phyloP scores from a whole-genome alignment of 2,329 filamentous ascomycete genomes.

The Phialemoniopsis sp. region DNA sequence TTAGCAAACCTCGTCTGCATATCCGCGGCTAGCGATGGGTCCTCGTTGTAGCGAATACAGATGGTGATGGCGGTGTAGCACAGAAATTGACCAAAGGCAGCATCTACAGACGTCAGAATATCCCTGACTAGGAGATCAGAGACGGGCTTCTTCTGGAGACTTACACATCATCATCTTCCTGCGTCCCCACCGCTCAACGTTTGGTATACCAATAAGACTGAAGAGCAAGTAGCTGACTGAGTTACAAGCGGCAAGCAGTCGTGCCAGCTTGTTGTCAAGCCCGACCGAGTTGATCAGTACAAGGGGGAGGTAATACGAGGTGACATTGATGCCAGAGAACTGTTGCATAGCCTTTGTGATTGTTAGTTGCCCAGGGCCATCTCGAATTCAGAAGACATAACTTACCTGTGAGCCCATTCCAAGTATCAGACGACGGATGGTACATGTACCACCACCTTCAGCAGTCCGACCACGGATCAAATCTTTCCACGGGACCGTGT shows the following conservation, averaged over 20 bases:
- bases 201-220: slow-evolving; percentile 17
- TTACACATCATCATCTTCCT: slow-evolving; percentile 52
- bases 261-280: slow-evolving; percentile 40
- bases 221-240: slow-evolving; percentile 22
- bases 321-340: slow-evolving; percentile 30
- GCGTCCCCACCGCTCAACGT: slow-evolving; percentile 38
- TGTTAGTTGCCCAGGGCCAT: background rate
- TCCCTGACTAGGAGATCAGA: background rate
- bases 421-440: slow-evolving; percentile 43
- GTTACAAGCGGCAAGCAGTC: slow-evolving; percentile 46
- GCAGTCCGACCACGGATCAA: slow-evolving; percentile 41
- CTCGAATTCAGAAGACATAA: background rate
- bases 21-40: slow-evolving; percentile 5
- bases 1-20: slow-evolving; percentile 8
- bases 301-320: slow-evolving; percentile 33
- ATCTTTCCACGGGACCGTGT: slow-evolving; percentile 44
- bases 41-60: slow-evolving; percentile 36
- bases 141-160: background rate
- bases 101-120: slow-evolving; percentile 13
- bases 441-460: slow-evolving; percentile 38
- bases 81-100: slow-evolving; percentile 44
- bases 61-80: slow-evolving; percentile 48
- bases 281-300: slow-evolving; percentile 49
- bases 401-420: slow-evolving; percentile 41
- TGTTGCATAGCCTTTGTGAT: slow-evolving; percentile 21